Evolutionary conservation across 441 rosid species (phyloP).

Genomic region (Aquilaria agallochum): DNA sequence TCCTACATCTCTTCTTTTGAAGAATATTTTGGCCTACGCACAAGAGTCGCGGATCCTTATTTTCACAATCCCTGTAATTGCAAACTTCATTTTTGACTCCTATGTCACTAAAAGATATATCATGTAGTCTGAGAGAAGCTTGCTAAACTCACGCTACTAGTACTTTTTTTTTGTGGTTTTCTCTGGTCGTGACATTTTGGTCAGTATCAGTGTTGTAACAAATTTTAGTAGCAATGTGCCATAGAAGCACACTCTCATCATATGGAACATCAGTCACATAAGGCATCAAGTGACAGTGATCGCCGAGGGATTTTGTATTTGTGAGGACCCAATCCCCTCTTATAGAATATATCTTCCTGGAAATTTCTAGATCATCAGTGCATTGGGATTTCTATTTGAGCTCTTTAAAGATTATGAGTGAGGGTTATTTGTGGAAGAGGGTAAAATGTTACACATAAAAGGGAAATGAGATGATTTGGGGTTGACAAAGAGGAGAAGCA

Average conservation of each 20-base stretch:
- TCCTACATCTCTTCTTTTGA: constrained; percentile 21
- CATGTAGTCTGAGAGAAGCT: constrained; percentile 47
- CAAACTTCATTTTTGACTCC: constrained; percentile 33
- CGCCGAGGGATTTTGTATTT: neutral
- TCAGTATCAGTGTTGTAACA: constrained; percentile 21
- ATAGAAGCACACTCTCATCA: constrained; percentile 46
- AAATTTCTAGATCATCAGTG: constrained; percentile 31
- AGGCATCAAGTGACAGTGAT: constrained; percentile 11
- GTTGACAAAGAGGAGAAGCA: too few relatives aligned
- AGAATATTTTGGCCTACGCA: constrained; percentile 39
- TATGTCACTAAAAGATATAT: constrained; percentile 42
- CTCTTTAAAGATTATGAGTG: neutral
- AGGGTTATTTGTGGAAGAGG: too few relatives aligned
- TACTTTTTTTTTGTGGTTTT: neutral
- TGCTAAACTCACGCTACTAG: constrained; percentile 24
- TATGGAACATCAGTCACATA: constrained; percentile 30
- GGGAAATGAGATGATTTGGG: too few relatives aligned
- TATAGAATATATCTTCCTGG: constrained; percentile 29
- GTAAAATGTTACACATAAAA: too few relatives aligned
- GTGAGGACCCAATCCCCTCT: constrained; percentile 20
- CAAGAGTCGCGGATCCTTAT: constrained; percentile 43
- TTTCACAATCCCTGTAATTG: constrained; percentile 45
- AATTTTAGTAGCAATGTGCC: constrained; percentile 59
- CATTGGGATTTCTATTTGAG: constrained; percentile 24
- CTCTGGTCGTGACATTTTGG: neutral